Percentiles rank a stretch among this genome's conserved stretches.
These are phyloP conservation scores for Fagopyrum tataricum DNA, from an alignment of 148 eudicot genomes.

Conservation along the genomic window DNA sequence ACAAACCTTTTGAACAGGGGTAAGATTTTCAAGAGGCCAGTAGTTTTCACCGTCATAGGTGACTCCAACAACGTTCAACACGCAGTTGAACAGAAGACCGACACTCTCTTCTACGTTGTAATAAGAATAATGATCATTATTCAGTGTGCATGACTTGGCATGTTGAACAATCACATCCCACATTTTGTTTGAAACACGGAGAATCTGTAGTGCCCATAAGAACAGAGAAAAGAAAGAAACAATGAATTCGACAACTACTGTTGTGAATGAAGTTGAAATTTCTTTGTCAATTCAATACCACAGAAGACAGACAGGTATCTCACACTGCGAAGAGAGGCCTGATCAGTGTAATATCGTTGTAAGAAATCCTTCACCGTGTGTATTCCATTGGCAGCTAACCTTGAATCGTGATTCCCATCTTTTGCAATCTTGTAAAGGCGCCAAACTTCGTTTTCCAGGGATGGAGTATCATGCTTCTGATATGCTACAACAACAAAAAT, in stretches of 20 bases:
- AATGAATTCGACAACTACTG: no score
- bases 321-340: not conserved
- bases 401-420: constrained; percentile 45
- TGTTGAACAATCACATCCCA: constrained; percentile 39
- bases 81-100: constrained; percentile 35
- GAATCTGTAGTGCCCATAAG: constrained; percentile 25
- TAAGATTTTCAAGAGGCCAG: constrained; percentile 23
- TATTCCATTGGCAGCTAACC: constrained; percentile 37
- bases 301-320: not conserved
- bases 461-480: constrained; percentile 67
- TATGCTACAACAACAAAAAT: constrained; percentile 32
- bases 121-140: constrained; percentile 26
- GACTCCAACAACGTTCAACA: constrained; percentile 34
- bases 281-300: no score
- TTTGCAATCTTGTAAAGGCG: constrained; percentile 61
- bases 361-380: constrained; percentile 46
- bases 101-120: constrained; percentile 6
- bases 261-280: not conserved
- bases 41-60: constrained; percentile 31
- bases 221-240: not conserved
- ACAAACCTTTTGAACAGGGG: constrained; percentile 28
- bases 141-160: constrained; percentile 39
- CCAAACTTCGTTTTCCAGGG: constrained; percentile 68
- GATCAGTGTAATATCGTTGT: constrained; percentile 6
- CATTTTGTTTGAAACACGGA: constrained; percentile 28